Base-by-base conservation (phyloP, 2,329 filamentous ascomycete genomes). In the Aspergillus sp. region DNA sequence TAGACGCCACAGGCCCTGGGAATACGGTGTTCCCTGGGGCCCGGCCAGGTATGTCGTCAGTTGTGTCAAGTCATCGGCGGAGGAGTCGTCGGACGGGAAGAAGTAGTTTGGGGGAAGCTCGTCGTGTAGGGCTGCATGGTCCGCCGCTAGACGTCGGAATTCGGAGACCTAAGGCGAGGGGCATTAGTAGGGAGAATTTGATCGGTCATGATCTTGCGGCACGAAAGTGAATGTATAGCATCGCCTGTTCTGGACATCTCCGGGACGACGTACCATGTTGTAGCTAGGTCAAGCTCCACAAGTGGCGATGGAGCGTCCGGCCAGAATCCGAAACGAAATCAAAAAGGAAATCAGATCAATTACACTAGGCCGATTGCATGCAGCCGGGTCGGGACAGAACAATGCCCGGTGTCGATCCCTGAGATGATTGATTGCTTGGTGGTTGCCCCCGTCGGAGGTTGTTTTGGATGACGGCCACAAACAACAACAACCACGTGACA, bases 81-180 rank as follows among this genome's bases (percentile, higher is more conserved):
- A 59, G 57, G 64, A 58, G 47, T 70, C 67, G 26, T 66, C 63
- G 2, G 76, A 68, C 2, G 79, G 76, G 58, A 84, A 82, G 52
- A 86, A 75, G 67, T 84, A 86, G 65, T 85, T 82, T 30, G 82
- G 83, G 16, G 83, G 83, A 1, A 85, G 76, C 8, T 75, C 75
- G 52, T 74, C 78, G 60, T 82, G 80, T 11, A 86, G 73, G 16
- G 77, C 76, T 55, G 77, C 76, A 65, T 85, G 82, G 65, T 86
- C 83, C 56, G 77, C 75, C 24, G 81, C 81, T 38, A 86, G 78
- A 54, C 83, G 81, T 51, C 82, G 81, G 43, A 85, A 51, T 43
- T 65, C 66, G n/a, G 68, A 69, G 50, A 63, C 60, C 71, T 73
- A 38, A 17, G 11, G 14, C 10, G 26, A 30, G 26, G 26, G 9